Conservation (phyloP, 2,329 filamentous ascomycete genomes). For the Hypoxylon sp. region DNA sequence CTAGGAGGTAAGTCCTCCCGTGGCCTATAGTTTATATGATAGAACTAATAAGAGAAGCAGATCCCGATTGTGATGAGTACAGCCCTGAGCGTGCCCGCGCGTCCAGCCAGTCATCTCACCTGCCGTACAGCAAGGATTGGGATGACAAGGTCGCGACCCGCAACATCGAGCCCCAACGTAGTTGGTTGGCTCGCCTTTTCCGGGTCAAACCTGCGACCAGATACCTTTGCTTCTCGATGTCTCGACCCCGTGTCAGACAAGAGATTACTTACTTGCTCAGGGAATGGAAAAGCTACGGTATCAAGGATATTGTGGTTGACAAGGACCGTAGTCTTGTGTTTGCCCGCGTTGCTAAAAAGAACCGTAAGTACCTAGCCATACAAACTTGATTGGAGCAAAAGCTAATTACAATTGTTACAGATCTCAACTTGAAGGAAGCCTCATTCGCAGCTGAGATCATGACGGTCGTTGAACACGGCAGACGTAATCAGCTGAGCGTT, state of each 20-base stretch:
- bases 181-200: slow-evolving; percentile 91
- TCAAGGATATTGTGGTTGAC: slow-evolving; percentile 82
- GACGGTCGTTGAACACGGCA: slow-evolving; percentile 87
- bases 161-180: slow-evolving; percentile 77
- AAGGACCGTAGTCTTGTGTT: slow-evolving; percentile 84
- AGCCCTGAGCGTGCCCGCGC: slow-evolving; percentile 46
- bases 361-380: slow-evolving; percentile 73
- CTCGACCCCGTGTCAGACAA: slow-evolving; percentile 79
- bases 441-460: slow-evolving; percentile 89
- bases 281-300: slow-evolving; percentile 86
- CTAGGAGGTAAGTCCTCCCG: slow-evolving; percentile 57
- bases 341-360: slow-evolving; percentile 79
- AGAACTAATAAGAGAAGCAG: slow-evolving; percentile 47
- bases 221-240: slow-evolving; percentile 80
- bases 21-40: background rate
- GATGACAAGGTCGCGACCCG: slow-evolving; percentile 52
- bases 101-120: slow-evolving; percentile 40
- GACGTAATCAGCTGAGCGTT: slow-evolving; percentile 80
- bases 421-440: slow-evolving; percentile 87
- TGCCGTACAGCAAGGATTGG: slow-evolving; percentile 40
- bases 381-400: background rate
- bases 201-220: slow-evolving; percentile 86
- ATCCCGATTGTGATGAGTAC: slow-evolving; percentile 52
- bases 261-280: slow-evolving; percentile 81
- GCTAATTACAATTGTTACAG: slow-evolving; percentile 58